These are phyloP conservation scores for Trichosporon sp. DNA, from an alignment of 1,284 basidiomycete species.

Conservation along the genomic window DNA sequence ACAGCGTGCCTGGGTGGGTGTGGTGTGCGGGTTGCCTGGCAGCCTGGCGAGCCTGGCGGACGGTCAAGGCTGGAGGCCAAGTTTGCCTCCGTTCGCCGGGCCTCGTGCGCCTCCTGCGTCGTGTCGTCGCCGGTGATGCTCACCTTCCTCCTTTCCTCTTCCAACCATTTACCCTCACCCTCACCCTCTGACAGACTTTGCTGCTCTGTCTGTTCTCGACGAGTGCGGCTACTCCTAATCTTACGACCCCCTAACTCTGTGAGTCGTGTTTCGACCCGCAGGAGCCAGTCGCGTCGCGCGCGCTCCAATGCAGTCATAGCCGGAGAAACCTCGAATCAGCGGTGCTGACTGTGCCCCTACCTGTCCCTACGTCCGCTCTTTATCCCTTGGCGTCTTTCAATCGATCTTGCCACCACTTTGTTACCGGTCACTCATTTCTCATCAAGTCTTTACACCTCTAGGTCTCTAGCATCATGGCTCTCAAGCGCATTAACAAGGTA, in stretches of 20 bases:
- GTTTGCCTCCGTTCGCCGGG: conserved; percentile 12
- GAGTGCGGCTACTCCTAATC: not conserved
- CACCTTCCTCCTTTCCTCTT: conserved; percentile 12
- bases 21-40: not conserved
- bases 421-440: conserved; percentile 10
- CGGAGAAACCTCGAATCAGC: not conserved
- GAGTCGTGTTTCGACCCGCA: conserved; percentile 1
- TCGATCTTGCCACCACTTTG: conserved; percentile 19
- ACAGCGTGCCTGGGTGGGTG: not conserved
- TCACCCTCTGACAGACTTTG: not conserved
- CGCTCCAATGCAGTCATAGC: conserved; percentile 5
- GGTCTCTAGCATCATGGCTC: conserved; percentile 67
- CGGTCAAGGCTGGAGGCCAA: conserved; percentile 13
- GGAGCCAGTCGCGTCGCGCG: not conserved
- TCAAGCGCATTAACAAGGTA: conserved; percentile 99
- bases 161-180: not conserved
- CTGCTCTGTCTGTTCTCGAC: conserved; percentile 6
- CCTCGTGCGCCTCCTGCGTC: conserved; percentile 18
- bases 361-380: conserved; percentile 16
- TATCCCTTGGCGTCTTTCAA: conserved; percentile 15
- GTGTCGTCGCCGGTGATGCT: conserved; percentile 14
- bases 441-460: not conserved
- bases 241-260: not conserved
- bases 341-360: conserved; percentile 15
- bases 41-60: not conserved